Evolutionary conservation across 1,139 yeast species (phyloP).

Genomic region (Blastobotrys buckinghamii): DNA sequence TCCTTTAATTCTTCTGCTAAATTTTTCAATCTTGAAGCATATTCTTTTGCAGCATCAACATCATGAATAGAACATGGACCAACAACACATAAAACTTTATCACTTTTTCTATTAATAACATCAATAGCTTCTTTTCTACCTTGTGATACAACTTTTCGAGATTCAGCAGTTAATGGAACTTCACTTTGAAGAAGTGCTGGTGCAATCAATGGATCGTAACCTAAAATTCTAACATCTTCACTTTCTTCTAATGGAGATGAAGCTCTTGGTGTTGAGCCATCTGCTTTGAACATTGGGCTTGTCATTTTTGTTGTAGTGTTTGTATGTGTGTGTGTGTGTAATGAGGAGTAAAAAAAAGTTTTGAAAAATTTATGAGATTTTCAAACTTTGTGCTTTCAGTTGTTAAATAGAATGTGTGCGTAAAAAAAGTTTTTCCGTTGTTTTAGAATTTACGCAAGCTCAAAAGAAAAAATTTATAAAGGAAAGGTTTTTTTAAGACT

Average conservation of each 20-base stretch:
- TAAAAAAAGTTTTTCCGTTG: constrained; percentile 2
- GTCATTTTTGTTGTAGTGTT: background rate
- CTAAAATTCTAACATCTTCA: constrained; percentile 84
- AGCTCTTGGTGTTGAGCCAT: constrained; percentile 29
- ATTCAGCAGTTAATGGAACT: constrained; percentile 56
- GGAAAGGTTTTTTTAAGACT: too few relatives aligned
- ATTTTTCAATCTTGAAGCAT: constrained; percentile 64
- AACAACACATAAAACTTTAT: constrained; percentile 74
- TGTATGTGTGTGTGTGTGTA: background rate
- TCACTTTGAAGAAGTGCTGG: constrained; percentile 82
- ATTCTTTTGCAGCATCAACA: constrained; percentile 80
- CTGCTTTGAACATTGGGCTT: constrained; percentile 42
- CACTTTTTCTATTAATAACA: constrained; percentile 68
- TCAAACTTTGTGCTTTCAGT: too few relatives aligned
- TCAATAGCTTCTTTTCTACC: constrained; percentile 75
- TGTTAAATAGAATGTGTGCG: too few relatives aligned
- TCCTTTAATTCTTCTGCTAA: constrained; percentile 62
- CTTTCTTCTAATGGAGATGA: constrained; percentile 48
- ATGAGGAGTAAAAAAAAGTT: background rate
- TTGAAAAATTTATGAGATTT: too few relatives aligned
- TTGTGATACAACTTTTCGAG: constrained; percentile 61
- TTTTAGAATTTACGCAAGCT: background rate
- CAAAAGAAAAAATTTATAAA: too few relatives aligned
- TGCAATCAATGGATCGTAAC: constrained; percentile 86
- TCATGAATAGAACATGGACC: constrained; percentile 98